Base-by-base conservation (phyloP, 1,284 basidiomycete species). In the Cutaneotrichosporon sp. region DNA sequence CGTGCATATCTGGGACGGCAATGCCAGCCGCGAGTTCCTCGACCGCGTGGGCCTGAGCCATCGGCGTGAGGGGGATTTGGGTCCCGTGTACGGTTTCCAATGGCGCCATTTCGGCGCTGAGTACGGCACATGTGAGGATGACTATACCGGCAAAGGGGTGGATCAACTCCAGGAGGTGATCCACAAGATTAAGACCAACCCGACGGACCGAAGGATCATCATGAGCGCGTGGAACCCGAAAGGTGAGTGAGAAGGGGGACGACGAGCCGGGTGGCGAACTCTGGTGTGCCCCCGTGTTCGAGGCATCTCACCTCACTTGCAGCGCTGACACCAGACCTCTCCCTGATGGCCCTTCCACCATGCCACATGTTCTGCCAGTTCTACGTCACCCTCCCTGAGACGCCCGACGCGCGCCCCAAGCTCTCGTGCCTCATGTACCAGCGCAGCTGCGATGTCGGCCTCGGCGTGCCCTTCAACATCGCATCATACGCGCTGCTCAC, bases 301-400 rank as follows among this genome's bases (percentile, higher is more conserved):
- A 8, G 14, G 7, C 17, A 22, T 29, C 1, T 22, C 17, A 12
- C 20, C 39, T 17, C 9, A 9, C 25, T 5, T 37, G 16, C 34
- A 19, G 14, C n/a, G 42, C 42, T 52, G 51, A 34, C 37, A 11
- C 8, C 65, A 93, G 94, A 96, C 75, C 86, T 98, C 26, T 81
- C 83, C 0, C 79, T 83, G 41, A 98, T 98, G 94, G 96, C 96
- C 0, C 83, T 98, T 0, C 96, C 94, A 0, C 94, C 94, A 0
- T 98, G 94, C 74, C 96, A 98, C 76, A 88, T 97, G 83, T 86
- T 98, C 72, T 96, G 91, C 76, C 94, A 98, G 70, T 98, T 98
- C 81, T 97, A 90, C 78, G 94, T 98, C 32, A 87, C 90, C 63
- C 83, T 93, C 27, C 61, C 90, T 0, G 75, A 81, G 9, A 68